These are phyloP conservation scores for Boletus semigastroideus DNA, from an alignment of 1,284 basidiomycete genomes.

Conservation along the genomic window DNA sequence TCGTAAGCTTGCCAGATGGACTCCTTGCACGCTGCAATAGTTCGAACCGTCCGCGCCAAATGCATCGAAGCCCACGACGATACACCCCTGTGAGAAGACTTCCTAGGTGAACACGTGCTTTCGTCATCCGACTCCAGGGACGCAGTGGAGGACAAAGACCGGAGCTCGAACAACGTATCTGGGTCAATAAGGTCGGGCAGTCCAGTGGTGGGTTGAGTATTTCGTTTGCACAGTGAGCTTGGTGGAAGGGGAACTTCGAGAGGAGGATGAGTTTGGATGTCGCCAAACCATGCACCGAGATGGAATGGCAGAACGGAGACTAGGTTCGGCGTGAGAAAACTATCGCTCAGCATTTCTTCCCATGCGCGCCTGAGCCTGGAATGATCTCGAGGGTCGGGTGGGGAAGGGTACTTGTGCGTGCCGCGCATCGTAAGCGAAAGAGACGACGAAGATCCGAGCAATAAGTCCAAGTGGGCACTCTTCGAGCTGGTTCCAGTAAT, in stretches of 20 bases:
- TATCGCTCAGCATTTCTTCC: conserved; percentile 62
- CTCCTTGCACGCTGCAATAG: conserved; percentile 61
- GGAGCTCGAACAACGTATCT: conserved; percentile 32
- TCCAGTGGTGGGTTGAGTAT: conserved; percentile 6
- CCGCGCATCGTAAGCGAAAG: conserved; percentile 20
- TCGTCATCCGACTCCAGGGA: conserved; percentile 19
- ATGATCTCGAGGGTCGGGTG: conserved; percentile 59
- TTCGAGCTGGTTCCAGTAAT: conserved; percentile 15
- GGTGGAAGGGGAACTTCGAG: conserved; percentile 58
- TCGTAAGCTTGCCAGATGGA: conserved; percentile 66
- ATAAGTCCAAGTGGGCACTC: conserved; percentile 10
- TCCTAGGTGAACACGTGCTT: conserved; percentile 9
- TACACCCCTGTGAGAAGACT: conserved; percentile 30
- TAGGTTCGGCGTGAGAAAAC: conserved; percentile 56
- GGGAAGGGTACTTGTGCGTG: conserved; percentile 13
- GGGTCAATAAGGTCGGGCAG: conserved; percentile 28
- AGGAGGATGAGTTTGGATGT: conserved; percentile 50
- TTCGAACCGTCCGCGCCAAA: conserved; percentile 54
- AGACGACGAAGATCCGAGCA: conserved; percentile 18
- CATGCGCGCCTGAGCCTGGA: conserved; percentile 59
- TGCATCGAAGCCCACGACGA: conserved; percentile 60
- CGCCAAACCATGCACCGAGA: conserved; percentile 56
- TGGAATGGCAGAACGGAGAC: conserved; percentile 68
- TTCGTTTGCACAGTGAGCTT: conserved; percentile 36
- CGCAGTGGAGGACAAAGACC: conserved; percentile 23